A percentile compares a stretch with the other conserved stretches of the same genome.
phyloP scores from a whole-genome alignment of 129 eudicot species.

The Rutidosis leptorrhynchoides region DNA sequence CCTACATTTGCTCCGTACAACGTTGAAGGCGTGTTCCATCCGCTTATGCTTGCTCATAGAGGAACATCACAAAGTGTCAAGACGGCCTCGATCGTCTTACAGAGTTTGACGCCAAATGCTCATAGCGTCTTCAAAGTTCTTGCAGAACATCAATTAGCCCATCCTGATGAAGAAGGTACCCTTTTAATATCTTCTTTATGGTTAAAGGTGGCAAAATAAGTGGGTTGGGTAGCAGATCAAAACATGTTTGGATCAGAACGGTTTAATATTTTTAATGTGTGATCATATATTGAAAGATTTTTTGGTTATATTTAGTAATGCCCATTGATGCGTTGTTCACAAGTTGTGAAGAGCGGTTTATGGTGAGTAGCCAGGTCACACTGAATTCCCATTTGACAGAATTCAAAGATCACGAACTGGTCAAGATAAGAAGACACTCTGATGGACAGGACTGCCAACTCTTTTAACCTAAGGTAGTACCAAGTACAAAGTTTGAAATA shows the following conservation, averaged over 20 bases:
- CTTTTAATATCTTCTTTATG: constrained; percentile 8
- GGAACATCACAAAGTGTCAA: constrained; percentile 78
- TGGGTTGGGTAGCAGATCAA: background rate
- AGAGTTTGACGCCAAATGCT: constrained; percentile 98
- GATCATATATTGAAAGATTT: background rate
- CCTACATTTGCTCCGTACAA: constrained; percentile 94
- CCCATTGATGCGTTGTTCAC: constrained; percentile 66
- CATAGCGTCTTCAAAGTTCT: constrained; percentile 89
- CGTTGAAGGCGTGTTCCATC: constrained; percentile 72
- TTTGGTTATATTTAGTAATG: constrained; percentile 50
- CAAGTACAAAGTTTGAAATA: no score
- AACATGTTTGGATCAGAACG: background rate
- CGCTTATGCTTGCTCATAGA: constrained; percentile 78
- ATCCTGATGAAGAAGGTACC: constrained; percentile 91
- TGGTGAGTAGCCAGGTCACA: constrained; percentile 88
- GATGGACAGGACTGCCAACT: constrained; percentile 98
- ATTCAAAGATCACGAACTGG: constrained; percentile 85
- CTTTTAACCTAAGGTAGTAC: no score
- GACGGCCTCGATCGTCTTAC: constrained; percentile 84
- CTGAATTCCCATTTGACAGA: constrained; percentile 90
- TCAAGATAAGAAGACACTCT: constrained; percentile 72
- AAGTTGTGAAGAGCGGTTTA: constrained; percentile 78
- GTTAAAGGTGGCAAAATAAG: background rate
- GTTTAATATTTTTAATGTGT: background rate
- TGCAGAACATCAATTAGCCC: constrained; percentile 81